A percentile compares a stretch with the other conserved stretches of the same genome.
These are phyloP conservation scores for Phycomyces blakesleeanus DNA, from an alignment of 192 early-diverging fungal species.

Conservation along the genomic window DNA sequence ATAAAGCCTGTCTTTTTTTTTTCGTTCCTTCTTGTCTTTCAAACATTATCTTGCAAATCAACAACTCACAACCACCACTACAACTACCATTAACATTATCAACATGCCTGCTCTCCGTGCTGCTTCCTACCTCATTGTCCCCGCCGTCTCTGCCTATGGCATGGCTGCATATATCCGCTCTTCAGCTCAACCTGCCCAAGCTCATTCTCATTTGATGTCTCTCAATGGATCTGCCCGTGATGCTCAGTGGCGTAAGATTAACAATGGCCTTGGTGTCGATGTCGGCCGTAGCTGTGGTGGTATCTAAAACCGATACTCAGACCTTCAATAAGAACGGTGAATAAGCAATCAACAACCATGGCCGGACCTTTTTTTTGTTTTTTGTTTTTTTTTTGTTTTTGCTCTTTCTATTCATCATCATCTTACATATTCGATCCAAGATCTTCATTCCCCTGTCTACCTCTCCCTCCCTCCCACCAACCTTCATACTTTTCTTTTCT, in stretches of 20 bases:
- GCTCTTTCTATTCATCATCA: not conserved
- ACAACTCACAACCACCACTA: not conserved
- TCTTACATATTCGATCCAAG: not conserved
- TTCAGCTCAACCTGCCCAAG: conserved; percentile 12
- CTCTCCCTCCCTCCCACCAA: not conserved
- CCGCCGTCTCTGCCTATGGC: conserved; percentile 17
- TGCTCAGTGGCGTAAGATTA: conserved; percentile 25
- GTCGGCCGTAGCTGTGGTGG: conserved; percentile 35
- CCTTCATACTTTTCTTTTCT: not conserved
- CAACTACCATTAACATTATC: not conserved
- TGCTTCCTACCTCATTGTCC: conserved; percentile 8
- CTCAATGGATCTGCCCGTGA: conserved; percentile 6
- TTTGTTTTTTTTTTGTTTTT: too few species aligned
- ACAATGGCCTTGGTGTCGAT: conserved; percentile 33
- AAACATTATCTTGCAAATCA: not conserved
- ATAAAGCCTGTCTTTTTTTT: not conserved
- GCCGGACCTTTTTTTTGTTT: not conserved
- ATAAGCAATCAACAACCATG: conserved; percentile 1
- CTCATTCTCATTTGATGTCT: conserved; percentile 20
- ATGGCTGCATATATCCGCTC: conserved; percentile 18
- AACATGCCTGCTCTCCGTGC: not conserved
- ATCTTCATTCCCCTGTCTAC: not conserved
- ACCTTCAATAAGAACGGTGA: not conserved
- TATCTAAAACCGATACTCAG: conserved; percentile 21
- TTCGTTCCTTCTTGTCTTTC: not conserved